phyloP scores from a whole-genome alignment of 768 basidiomycete genomes.

The Infundibulicybe gibba region DNA sequence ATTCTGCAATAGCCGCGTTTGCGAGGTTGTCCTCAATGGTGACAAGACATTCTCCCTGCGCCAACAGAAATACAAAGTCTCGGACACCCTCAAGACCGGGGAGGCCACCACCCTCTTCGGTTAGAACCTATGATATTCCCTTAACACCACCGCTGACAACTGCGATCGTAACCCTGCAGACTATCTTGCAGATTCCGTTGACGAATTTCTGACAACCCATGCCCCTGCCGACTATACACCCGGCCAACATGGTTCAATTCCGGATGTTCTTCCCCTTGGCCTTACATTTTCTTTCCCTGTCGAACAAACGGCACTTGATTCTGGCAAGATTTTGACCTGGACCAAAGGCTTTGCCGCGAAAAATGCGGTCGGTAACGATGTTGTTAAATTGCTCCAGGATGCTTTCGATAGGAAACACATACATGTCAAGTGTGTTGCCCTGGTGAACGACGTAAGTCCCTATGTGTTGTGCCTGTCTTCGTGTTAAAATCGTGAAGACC shows the following conservation, averaged over 20 bases:
- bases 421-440: slow-evolving; percentile 86
- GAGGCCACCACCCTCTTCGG: slow-evolving; percentile 87
- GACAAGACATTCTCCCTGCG: slow-evolving; percentile 85
- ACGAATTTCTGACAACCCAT: slow-evolving; percentile 80
- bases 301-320: slow-evolving; percentile 89
- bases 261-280: slow-evolving; percentile 59
- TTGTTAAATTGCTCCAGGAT: slow-evolving; percentile 86
- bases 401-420: slow-evolving; percentile 91
- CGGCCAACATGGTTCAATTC: slow-evolving; percentile 11
- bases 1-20: slow-evolving; percentile 70
- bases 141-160: slow-evolving; percentile 2
- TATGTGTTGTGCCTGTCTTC: too few species aligned
- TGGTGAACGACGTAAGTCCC: slow-evolving; percentile 85
- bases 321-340: slow-evolving; percentile 90
- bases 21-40: slow-evolving; percentile 89
- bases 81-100: slow-evolving; percentile 89
- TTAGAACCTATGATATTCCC: slow-evolving; percentile 23
- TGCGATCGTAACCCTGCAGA: slow-evolving; percentile 43
- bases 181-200: slow-evolving; percentile 96
- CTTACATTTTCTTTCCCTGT: slow-evolving; percentile 98
- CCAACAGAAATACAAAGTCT: slow-evolving; percentile 97
- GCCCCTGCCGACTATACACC: slow-evolving; percentile 41
- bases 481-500: slow-evolving; percentile 50
- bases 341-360: slow-evolving; percentile 95
- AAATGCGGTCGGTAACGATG: slow-evolving; percentile 85